phyloP scores from a whole-genome alignment of 345 rosid species.

The Clarkia xantiana region DNA sequence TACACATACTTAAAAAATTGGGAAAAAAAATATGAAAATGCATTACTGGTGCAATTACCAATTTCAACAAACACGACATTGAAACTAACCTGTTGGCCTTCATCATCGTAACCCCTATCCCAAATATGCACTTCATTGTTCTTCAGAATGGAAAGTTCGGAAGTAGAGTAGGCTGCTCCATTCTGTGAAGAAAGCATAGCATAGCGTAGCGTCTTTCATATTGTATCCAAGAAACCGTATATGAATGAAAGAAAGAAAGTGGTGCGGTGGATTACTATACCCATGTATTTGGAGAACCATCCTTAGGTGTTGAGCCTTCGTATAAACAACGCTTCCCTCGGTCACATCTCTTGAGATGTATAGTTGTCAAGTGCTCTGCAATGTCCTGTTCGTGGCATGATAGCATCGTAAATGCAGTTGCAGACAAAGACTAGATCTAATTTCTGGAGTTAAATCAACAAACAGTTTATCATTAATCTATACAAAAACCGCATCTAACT shows the following conservation, averaged over 20 bases:
- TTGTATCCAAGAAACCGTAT: background rate
- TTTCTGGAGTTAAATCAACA: background rate
- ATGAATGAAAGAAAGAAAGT: background rate
- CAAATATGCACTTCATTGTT: slow-evolving; percentile 75
- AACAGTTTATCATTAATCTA: background rate
- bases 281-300: slow-evolving; percentile 81
- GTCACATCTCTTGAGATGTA: slow-evolving; percentile 55
- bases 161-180: slow-evolving; percentile 62
- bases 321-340: slow-evolving; percentile 74
- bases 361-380: slow-evolving; percentile 69
- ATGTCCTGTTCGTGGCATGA: slow-evolving; percentile 38
- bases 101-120: slow-evolving; percentile 78
- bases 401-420: background rate
- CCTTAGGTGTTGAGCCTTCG: slow-evolving; percentile 72
- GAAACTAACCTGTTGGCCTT: slow-evolving; percentile 53
- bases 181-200: slow-evolving; percentile 20
- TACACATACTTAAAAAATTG: background rate
- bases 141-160: slow-evolving; percentile 66
- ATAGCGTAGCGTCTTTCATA: background rate
- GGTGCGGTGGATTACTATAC: slow-evolving; percentile 17
- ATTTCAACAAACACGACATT: background rate
- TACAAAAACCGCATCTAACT: too few species aligned
- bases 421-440: too few species aligned
- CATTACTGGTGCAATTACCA: background rate
- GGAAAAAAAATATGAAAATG: too few species aligned